Evolutionary conservation across 2,329 filamentous ascomycete genomes (phyloP).

Genomic region (Pseudogymnoascus sp.): DNA sequence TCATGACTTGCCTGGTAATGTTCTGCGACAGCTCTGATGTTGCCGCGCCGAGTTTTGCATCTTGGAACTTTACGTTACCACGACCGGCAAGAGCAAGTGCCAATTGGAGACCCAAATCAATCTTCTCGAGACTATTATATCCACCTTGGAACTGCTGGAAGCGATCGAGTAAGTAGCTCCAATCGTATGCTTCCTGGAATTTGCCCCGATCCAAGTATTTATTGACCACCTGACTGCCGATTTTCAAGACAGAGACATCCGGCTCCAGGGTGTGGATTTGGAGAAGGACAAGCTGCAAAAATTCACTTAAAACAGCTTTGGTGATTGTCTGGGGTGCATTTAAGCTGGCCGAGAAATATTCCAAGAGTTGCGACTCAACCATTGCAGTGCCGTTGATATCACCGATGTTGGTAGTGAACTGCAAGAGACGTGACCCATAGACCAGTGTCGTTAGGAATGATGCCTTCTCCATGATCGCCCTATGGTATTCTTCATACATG

Average conservation of each 20-base stretch:
- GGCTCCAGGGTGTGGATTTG: background rate
- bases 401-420: background rate
- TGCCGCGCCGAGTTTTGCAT: slow-evolving; percentile 29
- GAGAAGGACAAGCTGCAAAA: slow-evolving; percentile 15
- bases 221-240: background rate
- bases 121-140: slow-evolving; percentile 33
- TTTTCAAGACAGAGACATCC: background rate
- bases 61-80: slow-evolving; percentile 30
- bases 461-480: background rate
- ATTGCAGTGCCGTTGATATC: slow-evolving; percentile 20
- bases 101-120: slow-evolving; percentile 38
- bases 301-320: slow-evolving; percentile 23
- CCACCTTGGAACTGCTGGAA: slow-evolving; percentile 36
- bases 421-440: background rate
- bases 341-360: slow-evolving; percentile 29
- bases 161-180: slow-evolving; percentile 35
- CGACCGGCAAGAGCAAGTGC: slow-evolving; percentile 37
- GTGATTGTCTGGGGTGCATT: slow-evolving; percentile 27
- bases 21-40: slow-evolving; percentile 32
- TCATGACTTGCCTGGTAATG: slow-evolving; percentile 35
- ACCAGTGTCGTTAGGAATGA: background rate
- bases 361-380: slow-evolving; percentile 28
- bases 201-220: slow-evolving; percentile 30
- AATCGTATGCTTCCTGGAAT: slow-evolving; percentile 34
- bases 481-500: background rate